phyloP scores from a whole-genome alignment of 345 rosid genomes.

The Arabis alpina region DNA sequence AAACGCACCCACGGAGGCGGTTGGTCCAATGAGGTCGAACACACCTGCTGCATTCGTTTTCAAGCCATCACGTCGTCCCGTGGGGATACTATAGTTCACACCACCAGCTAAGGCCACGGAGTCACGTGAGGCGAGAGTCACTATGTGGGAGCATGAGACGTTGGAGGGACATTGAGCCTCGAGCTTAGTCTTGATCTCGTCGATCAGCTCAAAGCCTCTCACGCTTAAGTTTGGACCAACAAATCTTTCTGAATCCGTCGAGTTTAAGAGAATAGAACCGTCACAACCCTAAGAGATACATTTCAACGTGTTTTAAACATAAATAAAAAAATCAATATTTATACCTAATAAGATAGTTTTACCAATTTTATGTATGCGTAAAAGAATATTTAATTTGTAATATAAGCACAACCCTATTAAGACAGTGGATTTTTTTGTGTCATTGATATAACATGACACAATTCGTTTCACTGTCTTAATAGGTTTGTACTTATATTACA shows the following conservation, averaged over 20 bases:
- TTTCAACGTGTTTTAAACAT: background rate
- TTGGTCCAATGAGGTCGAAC: conserved; percentile 47
- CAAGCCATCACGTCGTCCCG: conserved; percentile 64
- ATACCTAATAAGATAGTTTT: background rate
- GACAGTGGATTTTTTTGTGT: no score
- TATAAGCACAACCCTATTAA: background rate
- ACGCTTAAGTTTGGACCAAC: conserved; percentile 33
- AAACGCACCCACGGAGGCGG: conserved; percentile 44
- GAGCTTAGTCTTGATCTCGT: conserved; percentile 24
- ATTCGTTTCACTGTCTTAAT: background rate
- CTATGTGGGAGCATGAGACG: conserved; percentile 39
- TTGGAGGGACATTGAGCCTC: conserved; percentile 35
- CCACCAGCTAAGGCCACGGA: conserved; percentile 59
- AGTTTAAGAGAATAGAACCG: conserved; percentile 28
- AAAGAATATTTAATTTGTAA: background rate
- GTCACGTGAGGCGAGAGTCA: conserved; percentile 64
- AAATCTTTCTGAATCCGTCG: conserved; percentile 20
- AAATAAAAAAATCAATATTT: no score
- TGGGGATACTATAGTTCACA: conserved; percentile 50
- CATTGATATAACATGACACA: no score
- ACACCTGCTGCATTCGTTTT: conserved; percentile 46
- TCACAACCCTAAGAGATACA: conserved; percentile 29
- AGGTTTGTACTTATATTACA: background rate
- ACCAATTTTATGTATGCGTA: background rate
- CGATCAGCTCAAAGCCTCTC: conserved; percentile 34